Evolutionary conservation across 768 basidiomycete genomes (phyloP).

Genomic region (Mycena albidolilacea): DNA sequence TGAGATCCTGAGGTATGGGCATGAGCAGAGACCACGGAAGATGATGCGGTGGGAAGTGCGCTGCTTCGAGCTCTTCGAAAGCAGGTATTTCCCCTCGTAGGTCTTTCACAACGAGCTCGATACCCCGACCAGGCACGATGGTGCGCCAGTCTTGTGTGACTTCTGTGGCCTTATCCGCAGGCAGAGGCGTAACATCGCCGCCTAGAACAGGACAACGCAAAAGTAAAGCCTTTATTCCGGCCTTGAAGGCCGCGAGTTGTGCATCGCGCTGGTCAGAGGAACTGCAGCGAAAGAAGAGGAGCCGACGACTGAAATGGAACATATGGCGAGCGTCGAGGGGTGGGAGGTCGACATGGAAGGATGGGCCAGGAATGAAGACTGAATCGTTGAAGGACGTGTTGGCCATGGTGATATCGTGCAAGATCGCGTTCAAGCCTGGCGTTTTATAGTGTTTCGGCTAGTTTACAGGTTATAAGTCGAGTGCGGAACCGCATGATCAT

Average conservation of each 20-base stretch:
- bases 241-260: constrained; percentile 19
- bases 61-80: constrained; percentile 7
- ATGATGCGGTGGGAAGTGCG: constrained; percentile 5
- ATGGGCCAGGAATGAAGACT: constrained; percentile 21
- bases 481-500: too few relatives aligned
- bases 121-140: constrained; percentile 9
- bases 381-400: constrained; percentile 13
- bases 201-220: constrained; percentile 21
- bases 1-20: constrained; percentile 19
- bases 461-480: neutral
- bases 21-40: constrained; percentile 17
- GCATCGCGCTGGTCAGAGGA: constrained; percentile 17
- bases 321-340: constrained; percentile 26
- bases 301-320: constrained; percentile 22
- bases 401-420: neutral
- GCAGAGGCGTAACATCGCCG: constrained; percentile 2
- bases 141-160: constrained; percentile 22
- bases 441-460: neutral
- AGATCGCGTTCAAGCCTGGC: neutral
- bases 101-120: constrained; percentile 21
- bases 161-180: neutral
- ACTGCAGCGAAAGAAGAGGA: constrained; percentile 20
- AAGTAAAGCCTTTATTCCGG: constrained; percentile 1
- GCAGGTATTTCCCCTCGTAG: neutral
- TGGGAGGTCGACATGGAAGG: constrained; percentile 28